Evolutionary conservation across 1,284 basidiomycete genomes (phyloP), one percentile per base, ranked within the genome.

Genomic region (Melampsora larici-populina): DNA sequence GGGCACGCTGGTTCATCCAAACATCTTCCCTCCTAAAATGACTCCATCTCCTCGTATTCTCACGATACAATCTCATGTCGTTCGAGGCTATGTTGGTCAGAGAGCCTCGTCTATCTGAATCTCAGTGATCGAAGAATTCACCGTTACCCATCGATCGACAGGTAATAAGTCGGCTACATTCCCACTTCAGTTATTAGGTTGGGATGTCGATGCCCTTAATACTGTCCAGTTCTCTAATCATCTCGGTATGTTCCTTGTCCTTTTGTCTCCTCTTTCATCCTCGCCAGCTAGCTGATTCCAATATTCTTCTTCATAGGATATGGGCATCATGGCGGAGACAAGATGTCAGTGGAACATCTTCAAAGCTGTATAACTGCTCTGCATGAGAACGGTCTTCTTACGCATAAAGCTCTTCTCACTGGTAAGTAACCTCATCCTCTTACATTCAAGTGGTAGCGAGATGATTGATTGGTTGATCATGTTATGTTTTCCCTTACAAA

Each of bases 161-260:
- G 95, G 87, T 69, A 89, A 88, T 80, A 84, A 87, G 72, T 93
- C 95, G 2, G 96, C 96, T 0, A 91, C 93, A 0, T 97, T 99
- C 82, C 95, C 96, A 0, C 87, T 98, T 18, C 95, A 98, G 84
- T 90, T 93, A 79, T 88, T 98, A 63, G 96, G 94, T 31, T 98
- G 92, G 85, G 94, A 99, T 81, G 94, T 98, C 58, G 96, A 99
- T 86, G 93, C 93, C 31, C 88, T 97, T 58, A 97, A 98, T 84
- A 97, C 95, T 0, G 96, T 98, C 65, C 88, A 88, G 87, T 88
- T 87, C 81, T 92, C 92, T 18, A 99, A 99, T 81, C 96, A 99
- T 84, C 89, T 94, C 6, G 94, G 94, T 90, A 78, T 74, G 87
- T 83, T 11, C 11, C 7, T n/a, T 49, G 6, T n/a, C 17, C 9